Conservation (phyloP, 2,329 filamentous ascomycete species). For the Amesomyces nigricolor region DNA sequence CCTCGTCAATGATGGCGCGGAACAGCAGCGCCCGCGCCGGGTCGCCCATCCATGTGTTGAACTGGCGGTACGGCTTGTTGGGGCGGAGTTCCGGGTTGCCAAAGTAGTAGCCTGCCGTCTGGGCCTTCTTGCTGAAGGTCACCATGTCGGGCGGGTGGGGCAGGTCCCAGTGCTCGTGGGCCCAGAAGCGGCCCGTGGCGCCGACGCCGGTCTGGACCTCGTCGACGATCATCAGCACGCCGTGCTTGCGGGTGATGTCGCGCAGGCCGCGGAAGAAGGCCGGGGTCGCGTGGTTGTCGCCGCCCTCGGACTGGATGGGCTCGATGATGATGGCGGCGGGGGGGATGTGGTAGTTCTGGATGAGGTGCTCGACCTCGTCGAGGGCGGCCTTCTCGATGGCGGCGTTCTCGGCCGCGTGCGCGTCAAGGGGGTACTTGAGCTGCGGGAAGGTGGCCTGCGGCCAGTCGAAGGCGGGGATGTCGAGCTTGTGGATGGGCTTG, state of each 20-base stretch:
- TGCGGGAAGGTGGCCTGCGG: constrained; percentile 80
- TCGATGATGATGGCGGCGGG: constrained; percentile 80
- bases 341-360: constrained; percentile 71
- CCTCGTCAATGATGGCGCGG: constrained; percentile 77
- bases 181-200: constrained; percentile 92
- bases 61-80: constrained; percentile 92
- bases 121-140: constrained; percentile 92
- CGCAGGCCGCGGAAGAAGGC: constrained; percentile 82
- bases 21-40: constrained; percentile 79
- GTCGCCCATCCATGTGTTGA: constrained; percentile 98
- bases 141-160: constrained; percentile 80
- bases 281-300: constrained; percentile 87
- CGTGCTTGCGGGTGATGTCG: constrained; percentile 68
- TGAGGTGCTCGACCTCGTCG: constrained; percentile 75
- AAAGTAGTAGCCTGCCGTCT: constrained; percentile 90
- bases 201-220: constrained; percentile 93
- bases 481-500: constrained; percentile 91
- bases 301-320: constrained; percentile 89
- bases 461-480: constrained; percentile 94
- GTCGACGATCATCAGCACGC: constrained; percentile 82
- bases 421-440: constrained; percentile 80
- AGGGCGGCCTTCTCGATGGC: constrained; percentile 74
- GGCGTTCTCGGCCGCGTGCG: constrained; percentile 75
- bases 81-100: constrained; percentile 72
- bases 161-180: constrained; percentile 91